Base-by-base conservation (phyloP, 2,329 filamentous ascomycete genomes). In the Colletotrichum liaoningense region DNA sequence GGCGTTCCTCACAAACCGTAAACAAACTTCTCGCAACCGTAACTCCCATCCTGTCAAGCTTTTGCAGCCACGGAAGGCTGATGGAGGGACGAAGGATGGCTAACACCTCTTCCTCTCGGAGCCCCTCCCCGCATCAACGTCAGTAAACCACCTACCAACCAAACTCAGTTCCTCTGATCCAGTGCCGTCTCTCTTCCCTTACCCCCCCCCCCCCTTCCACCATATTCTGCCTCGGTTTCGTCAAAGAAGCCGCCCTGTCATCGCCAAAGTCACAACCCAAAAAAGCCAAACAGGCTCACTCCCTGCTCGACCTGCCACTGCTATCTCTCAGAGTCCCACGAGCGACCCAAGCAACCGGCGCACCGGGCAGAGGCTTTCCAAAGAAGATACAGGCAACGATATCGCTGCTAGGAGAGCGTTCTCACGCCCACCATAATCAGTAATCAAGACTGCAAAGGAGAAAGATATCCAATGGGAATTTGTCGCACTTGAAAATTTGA, bases 191-290 rank as follows among this genome's bases (percentile, higher is more conserved):
- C 42, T 49, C 7, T 11, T 22, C 42, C 42, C 19, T 22, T 22
- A 19, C 42, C 8, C 24, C 24, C 24, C 24, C 24, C 24, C 24
- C 42, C 16, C 42, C 42, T 16, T 19, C 42, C 42, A 11, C 63
- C n/a, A 33, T 28, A 24, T 56, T 30, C 58, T 30, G 24, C 30
- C 63, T 55, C 35, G 33, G 56, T 67, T 67, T 71, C 63, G 60
- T 56, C 26, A n/a, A n/a, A 49, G 7, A n/a, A 49, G 8, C 42
- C n/a, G 46, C 33, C 22, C 46, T 56, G 46, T 55, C 62, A 55
- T 46, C n/a, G 33, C 7, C 59, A 30, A 33, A 30, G 24, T 26
- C 14, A 26, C 8, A 16, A 16, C 46, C 16, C 56, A 52, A 5
- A 24, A 35, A 52, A 5, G 16, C 11, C 11, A n/a, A 63, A 52